These are phyloP conservation scores for Setaria italica DNA, from an alignment of 202 grass and related monocot genomes.

Conservation along the genomic window DNA sequence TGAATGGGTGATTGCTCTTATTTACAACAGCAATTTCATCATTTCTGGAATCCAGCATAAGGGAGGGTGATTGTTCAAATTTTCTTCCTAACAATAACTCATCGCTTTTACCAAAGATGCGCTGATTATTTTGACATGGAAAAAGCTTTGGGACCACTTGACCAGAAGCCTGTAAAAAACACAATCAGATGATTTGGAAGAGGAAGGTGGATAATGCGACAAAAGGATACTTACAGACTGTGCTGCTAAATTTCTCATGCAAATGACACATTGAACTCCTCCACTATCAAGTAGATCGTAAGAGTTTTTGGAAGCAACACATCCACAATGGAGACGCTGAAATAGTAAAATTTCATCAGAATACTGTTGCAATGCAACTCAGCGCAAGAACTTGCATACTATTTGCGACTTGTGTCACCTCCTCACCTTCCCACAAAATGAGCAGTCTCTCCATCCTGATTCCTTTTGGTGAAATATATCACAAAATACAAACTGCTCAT, in stretches of 20 bases:
- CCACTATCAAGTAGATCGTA: conserved; percentile 95
- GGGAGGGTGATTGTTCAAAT: conserved; percentile 51
- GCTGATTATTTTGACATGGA: conserved; percentile 64
- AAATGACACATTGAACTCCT: conserved; percentile 85
- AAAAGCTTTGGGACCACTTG: conserved; percentile 68
- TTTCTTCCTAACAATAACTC: conserved; percentile 58
- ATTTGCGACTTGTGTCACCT: conserved; percentile 20
- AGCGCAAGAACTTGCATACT: conserved; percentile 11
- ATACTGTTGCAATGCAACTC: neutral
- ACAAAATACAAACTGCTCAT: conserved; percentile 88
- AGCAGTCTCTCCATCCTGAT: conserved; percentile 98
- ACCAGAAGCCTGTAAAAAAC: conserved; percentile 61
- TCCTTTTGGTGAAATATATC: conserved; percentile 98
- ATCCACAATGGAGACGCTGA: conserved; percentile 94
- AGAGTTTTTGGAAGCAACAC: conserved; percentile 86
- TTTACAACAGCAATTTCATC: conserved; percentile 55
- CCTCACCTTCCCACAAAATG: conserved; percentile 92
- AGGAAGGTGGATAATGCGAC: conserved; percentile 17
- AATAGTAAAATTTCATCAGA: conserved; percentile 29
- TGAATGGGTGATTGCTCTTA: conserved; percentile 50
- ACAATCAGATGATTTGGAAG: conserved; percentile 41
- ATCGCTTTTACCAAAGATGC: conserved; percentile 61
- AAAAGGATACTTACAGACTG: conserved; percentile 76
- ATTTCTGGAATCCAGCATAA: conserved; percentile 62
- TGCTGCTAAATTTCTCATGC: conserved; percentile 70